Conservation (phyloP, 768 basidiomycete genomes). For the Piloderma croceum region DNA sequence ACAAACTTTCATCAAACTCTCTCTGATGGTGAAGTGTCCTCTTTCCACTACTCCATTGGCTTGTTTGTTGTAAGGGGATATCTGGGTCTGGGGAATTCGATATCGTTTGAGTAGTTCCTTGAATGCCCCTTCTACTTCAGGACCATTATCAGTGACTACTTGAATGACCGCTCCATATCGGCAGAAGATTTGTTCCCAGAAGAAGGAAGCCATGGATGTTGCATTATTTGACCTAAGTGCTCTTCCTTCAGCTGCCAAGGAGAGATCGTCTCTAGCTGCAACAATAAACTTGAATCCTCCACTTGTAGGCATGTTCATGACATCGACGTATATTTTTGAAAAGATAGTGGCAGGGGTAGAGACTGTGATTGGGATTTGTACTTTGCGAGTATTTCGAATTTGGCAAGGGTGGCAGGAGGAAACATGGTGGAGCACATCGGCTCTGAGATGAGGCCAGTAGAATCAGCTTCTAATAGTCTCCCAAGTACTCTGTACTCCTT, state of each 20-base stretch:
- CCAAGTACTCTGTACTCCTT: conserved; percentile 12
- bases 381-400: conserved; percentile 1
- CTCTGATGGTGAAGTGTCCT: conserved; percentile 25
- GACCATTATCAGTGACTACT: conserved; percentile 28
- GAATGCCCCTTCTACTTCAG: conserved; percentile 17
- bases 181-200: conserved; percentile 28
- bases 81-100: conserved; percentile 23
- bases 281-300: conserved; percentile 18
- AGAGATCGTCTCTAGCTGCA: conserved; percentile 25
- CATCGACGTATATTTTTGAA: conserved; percentile 21
- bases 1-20: conserved; percentile 25
- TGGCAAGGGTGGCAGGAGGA: conserved; percentile 21
- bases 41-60: conserved; percentile 34
- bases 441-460: conserved; percentile 9
- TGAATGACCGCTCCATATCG: conserved; percentile 22
- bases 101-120: conserved; percentile 1
- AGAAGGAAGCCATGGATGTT: conserved; percentile 19
- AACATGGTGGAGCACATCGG: conserved; percentile 13
- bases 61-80: conserved; percentile 31
- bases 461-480: background rate
- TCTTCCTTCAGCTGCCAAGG: conserved; percentile 22
- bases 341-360: background rate
- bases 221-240: conserved; percentile 15
- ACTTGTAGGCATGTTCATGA: conserved; percentile 23
- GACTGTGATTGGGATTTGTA: conserved; percentile 6